Conservation (phyloP, 768 basidiomycete genomes). For the Rhizopogon vinicolor region DNA sequence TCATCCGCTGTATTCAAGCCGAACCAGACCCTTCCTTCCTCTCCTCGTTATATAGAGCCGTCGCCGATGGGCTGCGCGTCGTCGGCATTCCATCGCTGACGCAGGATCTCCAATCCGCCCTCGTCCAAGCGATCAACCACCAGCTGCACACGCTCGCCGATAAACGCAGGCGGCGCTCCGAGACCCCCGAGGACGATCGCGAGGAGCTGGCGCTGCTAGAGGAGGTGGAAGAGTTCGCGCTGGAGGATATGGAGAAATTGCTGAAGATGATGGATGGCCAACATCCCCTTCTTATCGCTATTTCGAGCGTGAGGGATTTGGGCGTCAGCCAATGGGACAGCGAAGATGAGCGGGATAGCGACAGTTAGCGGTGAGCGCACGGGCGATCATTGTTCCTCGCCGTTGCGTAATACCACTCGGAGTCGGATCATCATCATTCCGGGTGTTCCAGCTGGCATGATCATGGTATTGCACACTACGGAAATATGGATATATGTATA, state of each 20-base stretch:
- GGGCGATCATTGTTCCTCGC: no score
- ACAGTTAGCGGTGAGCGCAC: slow-evolving; percentile 5
- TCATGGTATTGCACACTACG: background rate
- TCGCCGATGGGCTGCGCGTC: slow-evolving; percentile 56
- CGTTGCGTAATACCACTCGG: no score
- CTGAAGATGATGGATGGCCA: slow-evolving; percentile 48
- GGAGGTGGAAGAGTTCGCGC: slow-evolving; percentile 79
- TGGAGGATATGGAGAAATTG: slow-evolving; percentile 76
- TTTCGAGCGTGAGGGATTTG: slow-evolving; percentile 68
- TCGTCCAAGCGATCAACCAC: slow-evolving; percentile 67
- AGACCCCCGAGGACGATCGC: slow-evolving; percentile 46
- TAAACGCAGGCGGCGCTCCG: slow-evolving; percentile 51
- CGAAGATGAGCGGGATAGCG: slow-evolving; percentile 38
- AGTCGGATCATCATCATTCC: no score
- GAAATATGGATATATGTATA: background rate
- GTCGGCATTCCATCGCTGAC: slow-evolving; percentile 53
- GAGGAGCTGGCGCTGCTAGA: slow-evolving; percentile 72
- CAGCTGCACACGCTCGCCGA: slow-evolving; percentile 71
- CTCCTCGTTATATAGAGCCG: slow-evolving; percentile 68
- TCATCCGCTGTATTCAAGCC: slow-evolving; percentile 56
- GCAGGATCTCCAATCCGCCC: slow-evolving; percentile 44
- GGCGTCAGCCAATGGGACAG: slow-evolving; percentile 49
- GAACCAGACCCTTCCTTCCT: slow-evolving; percentile 78
- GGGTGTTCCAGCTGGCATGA: background rate
- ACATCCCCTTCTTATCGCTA: slow-evolving; percentile 64